Conservation (phyloP, 2,329 filamentous ascomycete species). For the Ilyonectria destructans region DNA sequence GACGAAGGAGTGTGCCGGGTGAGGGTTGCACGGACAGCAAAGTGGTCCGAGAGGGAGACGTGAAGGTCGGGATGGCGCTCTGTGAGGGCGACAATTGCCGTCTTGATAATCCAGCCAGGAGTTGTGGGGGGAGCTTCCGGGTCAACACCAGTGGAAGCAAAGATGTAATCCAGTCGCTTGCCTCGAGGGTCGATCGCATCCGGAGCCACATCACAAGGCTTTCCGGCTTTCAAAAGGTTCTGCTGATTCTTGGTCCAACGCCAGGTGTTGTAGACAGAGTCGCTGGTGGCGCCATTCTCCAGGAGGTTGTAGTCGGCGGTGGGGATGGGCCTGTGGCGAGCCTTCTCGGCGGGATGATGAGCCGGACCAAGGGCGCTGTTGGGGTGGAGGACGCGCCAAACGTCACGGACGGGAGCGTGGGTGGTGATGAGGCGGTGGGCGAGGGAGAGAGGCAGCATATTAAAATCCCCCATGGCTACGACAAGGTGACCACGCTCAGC, state of each 20-base stretch:
- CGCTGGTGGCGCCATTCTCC: slow-evolving; percentile 90
- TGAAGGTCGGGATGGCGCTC: slow-evolving; percentile 84
- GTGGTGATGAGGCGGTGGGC: slow-evolving; percentile 87
- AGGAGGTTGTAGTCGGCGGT: slow-evolving; percentile 83
- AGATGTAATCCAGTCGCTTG: slow-evolving; percentile 96
- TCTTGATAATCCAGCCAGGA: slow-evolving; percentile 78
- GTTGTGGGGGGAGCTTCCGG: slow-evolving; percentile 51
- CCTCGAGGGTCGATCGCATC: slow-evolving; percentile 80
- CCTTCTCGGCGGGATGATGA: slow-evolving; percentile 76
- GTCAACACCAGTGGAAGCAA: slow-evolving; percentile 74
- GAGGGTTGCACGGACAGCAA: slow-evolving; percentile 89
- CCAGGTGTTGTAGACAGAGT: slow-evolving; percentile 93
- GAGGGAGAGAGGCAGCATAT: slow-evolving; percentile 92
- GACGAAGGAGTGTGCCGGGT: slow-evolving; percentile 60
- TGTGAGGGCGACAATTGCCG: slow-evolving; percentile 83
- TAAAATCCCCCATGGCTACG: slow-evolving; percentile 93
- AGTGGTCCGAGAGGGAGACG: slow-evolving; percentile 95
- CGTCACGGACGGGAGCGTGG: slow-evolving; percentile 84
- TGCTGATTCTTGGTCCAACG: slow-evolving; percentile 84
- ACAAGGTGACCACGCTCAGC: slow-evolving; percentile 87
- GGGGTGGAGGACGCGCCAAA: slow-evolving; percentile 89
- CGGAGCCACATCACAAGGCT: slow-evolving; percentile 72
- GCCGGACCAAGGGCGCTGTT: slow-evolving; percentile 86
- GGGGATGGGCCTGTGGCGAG: slow-evolving; percentile 78
- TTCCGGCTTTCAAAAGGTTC: slow-evolving; percentile 75